phyloP scores from a whole-genome alignment of 2,329 filamentous ascomycete species.

The Claviceps pusilla region DNA sequence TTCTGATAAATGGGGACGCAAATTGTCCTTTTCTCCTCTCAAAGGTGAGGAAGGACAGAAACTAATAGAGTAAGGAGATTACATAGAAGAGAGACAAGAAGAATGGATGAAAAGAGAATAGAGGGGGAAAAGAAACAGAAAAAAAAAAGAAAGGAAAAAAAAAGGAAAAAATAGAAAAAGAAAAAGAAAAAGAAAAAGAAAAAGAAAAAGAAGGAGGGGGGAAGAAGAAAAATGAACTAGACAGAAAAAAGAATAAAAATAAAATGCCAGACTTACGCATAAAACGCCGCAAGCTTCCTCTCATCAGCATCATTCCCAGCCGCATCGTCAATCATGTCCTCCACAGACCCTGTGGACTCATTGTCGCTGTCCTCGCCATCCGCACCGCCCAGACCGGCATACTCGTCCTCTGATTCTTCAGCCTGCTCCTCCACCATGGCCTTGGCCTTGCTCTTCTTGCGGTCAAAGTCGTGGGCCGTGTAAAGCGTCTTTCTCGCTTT shows the following conservation, averaged over 20 bases:
- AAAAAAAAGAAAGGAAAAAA: too few species aligned
- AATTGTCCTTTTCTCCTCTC: too few species aligned
- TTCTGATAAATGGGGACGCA: not conserved
- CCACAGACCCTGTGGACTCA: slow-evolving; percentile 52
- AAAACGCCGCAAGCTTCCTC: slow-evolving; percentile 67
- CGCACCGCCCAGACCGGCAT: slow-evolving; percentile 78
- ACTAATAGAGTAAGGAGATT: not conserved
- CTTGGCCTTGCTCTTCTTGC: slow-evolving; percentile 74
- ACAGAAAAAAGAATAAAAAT: not conserved
- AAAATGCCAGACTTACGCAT: slow-evolving; percentile 52
- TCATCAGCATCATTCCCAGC: slow-evolving; percentile 65
- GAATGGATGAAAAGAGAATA: too few species aligned
- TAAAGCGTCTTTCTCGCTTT: slow-evolving; percentile 37
- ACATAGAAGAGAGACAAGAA: too few species aligned
- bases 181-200: not conserved
- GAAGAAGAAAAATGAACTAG: too few species aligned
- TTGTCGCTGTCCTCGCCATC: slow-evolving; percentile 79
- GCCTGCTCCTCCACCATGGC: slow-evolving; percentile 85
- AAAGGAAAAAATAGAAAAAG: too few species aligned
- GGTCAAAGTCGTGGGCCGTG: slow-evolving; percentile 49
- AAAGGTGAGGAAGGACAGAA: not conserved
- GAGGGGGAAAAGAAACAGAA: too few species aligned
- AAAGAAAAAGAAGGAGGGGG: not conserved
- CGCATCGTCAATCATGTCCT: slow-evolving; percentile 83
- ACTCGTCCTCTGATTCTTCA: slow-evolving; percentile 96